phyloP scores from a whole-genome alignment of 129 eudicot genomes.

The Pseudognaphalium luteoalbum region DNA sequence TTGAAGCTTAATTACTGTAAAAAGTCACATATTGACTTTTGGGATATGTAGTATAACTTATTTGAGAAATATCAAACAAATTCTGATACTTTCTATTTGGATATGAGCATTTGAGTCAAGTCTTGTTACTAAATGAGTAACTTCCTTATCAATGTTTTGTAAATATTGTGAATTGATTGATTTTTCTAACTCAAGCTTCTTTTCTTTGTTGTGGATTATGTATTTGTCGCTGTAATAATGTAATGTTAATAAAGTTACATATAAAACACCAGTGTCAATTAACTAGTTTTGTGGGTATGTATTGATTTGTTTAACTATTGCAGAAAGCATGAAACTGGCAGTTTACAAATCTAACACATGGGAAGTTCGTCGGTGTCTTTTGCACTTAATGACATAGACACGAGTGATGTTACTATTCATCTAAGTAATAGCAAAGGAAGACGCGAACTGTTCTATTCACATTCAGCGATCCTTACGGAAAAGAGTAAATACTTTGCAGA shows the following conservation, averaged over 20 bases:
- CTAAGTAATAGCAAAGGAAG: slow-evolving; percentile 56
- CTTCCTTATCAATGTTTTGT: background rate
- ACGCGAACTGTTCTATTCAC: slow-evolving; percentile 46
- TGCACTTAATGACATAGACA: slow-evolving; percentile 46
- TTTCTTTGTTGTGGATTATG: background rate
- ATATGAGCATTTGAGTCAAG: background rate
- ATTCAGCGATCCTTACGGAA: slow-evolving; percentile 50
- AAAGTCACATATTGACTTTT: slow-evolving; percentile 26
- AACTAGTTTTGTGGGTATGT: background rate
- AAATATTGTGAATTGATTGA: background rate
- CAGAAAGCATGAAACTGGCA: slow-evolving; percentile 52
- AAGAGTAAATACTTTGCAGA: slow-evolving; percentile 67
- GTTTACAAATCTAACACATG: slow-evolving; percentile 43
- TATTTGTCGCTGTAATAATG: background rate
- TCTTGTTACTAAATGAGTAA: background rate
- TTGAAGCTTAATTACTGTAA: background rate
- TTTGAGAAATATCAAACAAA: background rate
- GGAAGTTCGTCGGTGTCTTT: slow-evolving; percentile 36
- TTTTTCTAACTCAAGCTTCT: background rate
- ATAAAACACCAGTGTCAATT: background rate
- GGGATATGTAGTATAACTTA: slow-evolving; percentile 13
- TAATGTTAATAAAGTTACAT: too few relatives aligned
- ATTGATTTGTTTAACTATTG: slow-evolving; percentile 20
- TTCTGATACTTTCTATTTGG: background rate
- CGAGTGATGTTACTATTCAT: slow-evolving; percentile 53